Evolutionary conservation across 371 early-diverging fungal genomes (phyloP), one percentile per base, ranked within the genome.

Genomic region (Lichtheimia ramosa): DNA sequence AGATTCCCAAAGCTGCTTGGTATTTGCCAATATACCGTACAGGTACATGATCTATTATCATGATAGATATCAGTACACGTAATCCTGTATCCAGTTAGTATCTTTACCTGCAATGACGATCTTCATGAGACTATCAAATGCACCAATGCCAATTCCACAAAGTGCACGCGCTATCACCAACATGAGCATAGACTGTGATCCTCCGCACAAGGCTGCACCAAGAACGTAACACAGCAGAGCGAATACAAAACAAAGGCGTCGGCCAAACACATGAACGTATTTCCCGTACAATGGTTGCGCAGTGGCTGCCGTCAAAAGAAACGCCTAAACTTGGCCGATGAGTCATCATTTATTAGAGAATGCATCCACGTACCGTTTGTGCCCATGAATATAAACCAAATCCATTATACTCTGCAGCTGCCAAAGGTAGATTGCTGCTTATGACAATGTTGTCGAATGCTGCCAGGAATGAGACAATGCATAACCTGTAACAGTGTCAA

Each of bases 121-220:
- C 49, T 90, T 77, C 65, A 83, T 83, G 46, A 91, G 59, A 2
- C 85, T 77, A 28, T 88, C 76, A 59, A 76, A 61, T 79, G 81
- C 93, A 5, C 90, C 92, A n/a, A 89, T 83, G 20, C 89, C 89
- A 10, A 87, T 61, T 23, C 91, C 91, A n/a, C 85, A 80, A 20
- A 88, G 65, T 5, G 82, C 88, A 41, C 91, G 76, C 12, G 85
- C 86, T 39, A 85, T 67, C 68, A 90, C 88, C 46, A 90, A 75
- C 77, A 82, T 75, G 23, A 73, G 58, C 86, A 89, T 89, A 48
- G 62, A 80, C 48, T 82, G 83, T 3, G 90, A 84, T 21, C 83
- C 82, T 34, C 88, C 89, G 58, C 90, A 90, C 21, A 89, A 65
- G 3, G 82, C 70, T 3, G 83, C 79, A 0, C 91, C 92, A 34